phyloP scores from a whole-genome alignment of 768 basidiomycete species.

The Tulasnella sp. region DNA sequence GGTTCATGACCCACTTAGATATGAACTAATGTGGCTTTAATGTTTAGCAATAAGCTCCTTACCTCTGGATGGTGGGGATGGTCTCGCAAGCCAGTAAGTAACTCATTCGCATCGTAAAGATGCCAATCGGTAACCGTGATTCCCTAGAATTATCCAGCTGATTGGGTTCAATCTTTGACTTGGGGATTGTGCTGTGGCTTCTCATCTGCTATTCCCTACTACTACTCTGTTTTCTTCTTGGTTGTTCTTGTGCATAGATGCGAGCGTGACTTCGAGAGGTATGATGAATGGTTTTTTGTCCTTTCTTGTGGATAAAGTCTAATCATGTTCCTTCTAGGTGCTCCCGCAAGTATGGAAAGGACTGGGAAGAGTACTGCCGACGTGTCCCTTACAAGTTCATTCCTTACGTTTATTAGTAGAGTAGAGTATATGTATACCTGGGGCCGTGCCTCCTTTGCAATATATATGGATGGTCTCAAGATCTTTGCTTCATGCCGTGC shows the following conservation, averaged over 20 bases:
- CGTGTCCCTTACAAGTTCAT: constrained; percentile 88
- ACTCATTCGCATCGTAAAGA: neutral
- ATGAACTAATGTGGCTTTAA: neutral
- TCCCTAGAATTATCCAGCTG: constrained; percentile 78
- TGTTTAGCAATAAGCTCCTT: constrained; percentile 66
- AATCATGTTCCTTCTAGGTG: constrained; percentile 36
- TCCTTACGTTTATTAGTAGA: constrained; percentile 59
- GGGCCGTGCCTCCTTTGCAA: neutral
- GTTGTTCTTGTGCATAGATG: constrained; percentile 83
- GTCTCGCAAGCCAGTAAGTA: constrained; percentile 77
- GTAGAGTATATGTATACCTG: neutral
- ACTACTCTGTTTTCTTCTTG: constrained; percentile 94
- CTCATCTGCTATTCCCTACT: constrained; percentile 79
- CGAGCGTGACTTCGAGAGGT: constrained; percentile 89
- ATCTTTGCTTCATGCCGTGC: too few species aligned
- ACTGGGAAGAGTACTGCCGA: constrained; percentile 83
- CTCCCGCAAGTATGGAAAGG: constrained; percentile 82
- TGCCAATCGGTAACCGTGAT: neutral
- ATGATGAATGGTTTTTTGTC: constrained; percentile 18
- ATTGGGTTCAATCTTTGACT: constrained; percentile 73
- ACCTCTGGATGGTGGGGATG: constrained; percentile 91
- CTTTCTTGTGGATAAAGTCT: neutral
- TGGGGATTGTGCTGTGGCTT: constrained; percentile 74
- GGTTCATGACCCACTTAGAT: neutral
- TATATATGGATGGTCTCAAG: too few species aligned